These are phyloP conservation scores for Aspergillus sp. DNA, from an alignment of 2,329 filamentous ascomycete genomes.

Conservation along the genomic window DNA sequence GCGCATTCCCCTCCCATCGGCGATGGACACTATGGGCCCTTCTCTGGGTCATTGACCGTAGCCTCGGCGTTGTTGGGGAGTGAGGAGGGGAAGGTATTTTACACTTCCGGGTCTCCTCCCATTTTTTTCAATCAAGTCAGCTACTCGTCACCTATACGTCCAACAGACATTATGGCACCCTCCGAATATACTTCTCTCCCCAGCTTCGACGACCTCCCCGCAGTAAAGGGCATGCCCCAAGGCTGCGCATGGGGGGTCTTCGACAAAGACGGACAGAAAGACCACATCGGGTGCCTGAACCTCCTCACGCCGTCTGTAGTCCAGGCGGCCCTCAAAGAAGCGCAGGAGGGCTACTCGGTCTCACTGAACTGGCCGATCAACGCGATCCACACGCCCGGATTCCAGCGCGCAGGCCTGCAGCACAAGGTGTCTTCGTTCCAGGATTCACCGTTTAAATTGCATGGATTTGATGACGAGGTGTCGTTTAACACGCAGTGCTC, in stretches of 20 bases:
- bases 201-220: slow-evolving; percentile 43
- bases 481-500: slow-evolving; percentile 49
- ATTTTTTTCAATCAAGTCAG: too few relatives aligned
- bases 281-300: slow-evolving; percentile 48
- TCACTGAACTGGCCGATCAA: slow-evolving; percentile 39
- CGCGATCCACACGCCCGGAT: slow-evolving; percentile 39
- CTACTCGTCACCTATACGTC: too few relatives aligned
- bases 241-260: slow-evolving; percentile 47
- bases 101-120: too few relatives aligned
- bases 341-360: slow-evolving; percentile 42
- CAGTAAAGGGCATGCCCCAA: slow-evolving; percentile 42
- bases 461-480: slow-evolving; percentile 46
- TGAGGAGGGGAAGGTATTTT: too few relatives aligned
- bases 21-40: too few relatives aligned
- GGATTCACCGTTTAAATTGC: slow-evolving; percentile 32
- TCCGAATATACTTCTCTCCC: slow-evolving; percentile 19
- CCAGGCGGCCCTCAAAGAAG: slow-evolving; percentile 42
- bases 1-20: too few relatives aligned
- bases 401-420: slow-evolving; percentile 30
- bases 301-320: slow-evolving; percentile 47
- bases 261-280: slow-evolving; percentile 41
- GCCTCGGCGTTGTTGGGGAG: too few relatives aligned
- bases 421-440: slow-evolving; percentile 31
- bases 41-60: too few relatives aligned
- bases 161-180: background rate